These are phyloP conservation scores for Xylariaceae sp. DNA, from an alignment of 2,329 filamentous ascomycete genomes.

Conservation along the genomic window DNA sequence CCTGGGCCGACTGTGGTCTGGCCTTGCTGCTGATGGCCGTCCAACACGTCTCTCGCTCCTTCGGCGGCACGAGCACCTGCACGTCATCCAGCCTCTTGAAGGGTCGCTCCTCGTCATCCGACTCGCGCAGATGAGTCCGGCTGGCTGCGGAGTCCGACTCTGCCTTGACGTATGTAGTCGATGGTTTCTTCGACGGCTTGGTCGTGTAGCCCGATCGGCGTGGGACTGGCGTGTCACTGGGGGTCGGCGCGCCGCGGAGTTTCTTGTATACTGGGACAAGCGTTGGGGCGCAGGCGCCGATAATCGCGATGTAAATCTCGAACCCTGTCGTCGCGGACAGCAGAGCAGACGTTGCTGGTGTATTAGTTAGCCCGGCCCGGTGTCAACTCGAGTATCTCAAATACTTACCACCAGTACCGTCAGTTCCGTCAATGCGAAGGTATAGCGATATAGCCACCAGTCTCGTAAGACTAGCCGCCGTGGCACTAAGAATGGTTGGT, in stretches of 20 bases:
- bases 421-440: neutral
- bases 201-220: constrained; percentile 20
- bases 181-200: constrained; percentile 13
- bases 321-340: constrained; percentile 20
- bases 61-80: constrained; percentile 22
- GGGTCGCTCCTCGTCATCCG: constrained; percentile 26
- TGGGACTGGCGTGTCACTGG: constrained; percentile 15
- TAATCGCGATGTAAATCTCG: constrained; percentile 27
- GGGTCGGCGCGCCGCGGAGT: neutral
- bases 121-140: constrained; percentile 17
- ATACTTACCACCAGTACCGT: constrained; percentile 23
- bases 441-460: constrained; percentile 19
- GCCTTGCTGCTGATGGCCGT: constrained; percentile 25
- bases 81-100: constrained; percentile 25
- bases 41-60: constrained; percentile 23
- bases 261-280: constrained; percentile 20
- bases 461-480: constrained; percentile 19
- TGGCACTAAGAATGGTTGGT: constrained; percentile 17
- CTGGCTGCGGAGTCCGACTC: constrained; percentile 5
- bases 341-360: constrained; percentile 16
- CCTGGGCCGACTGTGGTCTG: constrained; percentile 3
- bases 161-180: constrained; percentile 1
- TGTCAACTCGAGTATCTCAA: neutral
- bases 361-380: constrained; percentile 6
- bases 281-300: constrained; percentile 24